These are phyloP conservation scores for Trichocomaceae sp. DNA, from an alignment of 2,329 filamentous ascomycete species.

Conservation along the genomic window DNA sequence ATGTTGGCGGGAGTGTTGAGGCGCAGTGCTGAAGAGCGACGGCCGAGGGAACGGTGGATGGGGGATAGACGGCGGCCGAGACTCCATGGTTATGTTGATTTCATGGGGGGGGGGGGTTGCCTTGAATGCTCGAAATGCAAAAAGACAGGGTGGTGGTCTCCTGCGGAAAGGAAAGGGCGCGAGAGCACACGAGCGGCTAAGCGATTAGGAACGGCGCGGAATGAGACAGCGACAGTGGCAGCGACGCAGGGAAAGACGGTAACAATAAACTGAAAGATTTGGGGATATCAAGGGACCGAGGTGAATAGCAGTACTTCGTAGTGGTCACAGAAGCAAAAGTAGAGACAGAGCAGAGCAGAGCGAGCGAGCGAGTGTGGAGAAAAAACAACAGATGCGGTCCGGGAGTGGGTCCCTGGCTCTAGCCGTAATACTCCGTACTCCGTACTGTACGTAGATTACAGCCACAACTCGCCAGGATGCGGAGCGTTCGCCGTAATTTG, in stretches of 20 bases:
- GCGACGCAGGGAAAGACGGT: neutral
- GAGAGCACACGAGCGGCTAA: conserved; percentile 3
- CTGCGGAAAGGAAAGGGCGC: neutral
- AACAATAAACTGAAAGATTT: neutral
- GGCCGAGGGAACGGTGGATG: conserved; percentile 26
- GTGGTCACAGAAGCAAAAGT: no score
- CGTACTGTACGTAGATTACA: no score
- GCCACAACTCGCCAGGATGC: neutral
- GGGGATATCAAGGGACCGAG: no score
- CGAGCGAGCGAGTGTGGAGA: neutral
- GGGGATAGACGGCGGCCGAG: conserved; percentile 22
- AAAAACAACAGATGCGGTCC: neutral
- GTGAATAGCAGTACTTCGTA: no score
- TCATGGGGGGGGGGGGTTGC: neutral
- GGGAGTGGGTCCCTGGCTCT: neutral
- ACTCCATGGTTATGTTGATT: conserved; percentile 21
- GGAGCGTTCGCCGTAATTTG: no score
- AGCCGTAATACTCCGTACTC: no score
- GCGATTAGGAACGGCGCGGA: neutral
- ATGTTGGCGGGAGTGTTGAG: conserved; percentile 22
- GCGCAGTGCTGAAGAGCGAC: conserved; percentile 25
- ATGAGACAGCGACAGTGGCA: neutral
- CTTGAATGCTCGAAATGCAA: neutral
- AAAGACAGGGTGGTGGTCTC: neutral
- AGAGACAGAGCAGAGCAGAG: no score